Base-by-base conservation (phyloP, 805 yeast species). In the Danielia reshetovae region DNA sequence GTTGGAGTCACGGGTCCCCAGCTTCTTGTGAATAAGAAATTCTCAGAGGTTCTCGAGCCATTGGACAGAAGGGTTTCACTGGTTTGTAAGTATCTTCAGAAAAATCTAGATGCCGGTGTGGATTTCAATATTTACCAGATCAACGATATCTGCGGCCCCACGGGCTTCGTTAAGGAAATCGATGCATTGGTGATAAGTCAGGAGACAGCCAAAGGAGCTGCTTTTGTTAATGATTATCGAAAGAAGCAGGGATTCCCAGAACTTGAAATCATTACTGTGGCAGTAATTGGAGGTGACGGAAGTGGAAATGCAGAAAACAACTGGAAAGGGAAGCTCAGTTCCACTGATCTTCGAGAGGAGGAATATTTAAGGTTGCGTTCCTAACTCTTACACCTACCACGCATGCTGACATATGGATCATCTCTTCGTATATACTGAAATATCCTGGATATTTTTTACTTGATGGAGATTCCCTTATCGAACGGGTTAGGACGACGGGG, bases 81-180 rank as follows among this genome's bases (percentile, higher is more conserved):
- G 1, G 84, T 83, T 0, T 40, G 52, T 1, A 32, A 48, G 0
- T 87, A 87, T 51, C 40, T 90, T 4, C 45, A 50, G 1, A 40
- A 45, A 9, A 47, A 64, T 18, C 50, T 78, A 8, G 67, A 68
- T 27, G 79, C 85, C 4, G 39, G 38, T 0, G 51, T 81, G 5
- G 36, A 42, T 0, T 61, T 77, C 8, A 77, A 78, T 18, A 62
- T 81, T 2, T 73, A 72, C 32, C 77, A 81, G 43, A 79, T 93
- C 29, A 72, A 79, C 40, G 97, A 93, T 54, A 73, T 89, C 0
- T 88, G 94, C 60, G 99, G 99, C 0, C 98, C 97, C 4, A 88
- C 98, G 0, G 95, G 87, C 0, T 70, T 73, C 9, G 70, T 83
- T 2, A 68, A 70, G 10, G 80, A 78, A 31, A 85, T 93, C 25